Percentiles rank a stretch among this genome's conserved stretches.
phyloP scores from a whole-genome alignment of 345 rosid species.

The Abelmoschus esculentus region DNA sequence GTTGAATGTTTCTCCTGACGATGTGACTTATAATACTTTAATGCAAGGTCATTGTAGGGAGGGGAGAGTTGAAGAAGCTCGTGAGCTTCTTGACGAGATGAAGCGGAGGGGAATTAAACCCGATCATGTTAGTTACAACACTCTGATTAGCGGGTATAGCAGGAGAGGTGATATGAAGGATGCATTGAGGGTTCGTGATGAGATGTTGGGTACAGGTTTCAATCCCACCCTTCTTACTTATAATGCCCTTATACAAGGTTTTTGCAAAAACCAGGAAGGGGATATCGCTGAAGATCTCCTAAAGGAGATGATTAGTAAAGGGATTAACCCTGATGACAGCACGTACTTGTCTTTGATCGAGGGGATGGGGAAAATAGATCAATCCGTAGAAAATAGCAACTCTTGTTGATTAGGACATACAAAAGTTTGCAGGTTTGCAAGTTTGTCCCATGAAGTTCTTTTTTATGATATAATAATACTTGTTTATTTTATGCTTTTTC shows the following conservation, averaged over 20 bases:
- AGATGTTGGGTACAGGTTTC: conserved; percentile 81
- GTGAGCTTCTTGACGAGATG: conserved; percentile 73
- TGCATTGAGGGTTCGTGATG: conserved; percentile 70
- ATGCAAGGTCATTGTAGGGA: conserved; percentile 78
- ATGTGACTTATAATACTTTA: conserved; percentile 78
- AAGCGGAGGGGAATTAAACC: conserved; percentile 74
- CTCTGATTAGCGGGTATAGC: conserved; percentile 82
- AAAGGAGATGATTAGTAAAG: conserved; percentile 72
- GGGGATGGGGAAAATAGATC: conserved; percentile 33
- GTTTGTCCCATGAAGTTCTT: too few relatives aligned
- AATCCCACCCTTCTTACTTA: conserved; percentile 79
- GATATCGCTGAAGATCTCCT: conserved; percentile 66
- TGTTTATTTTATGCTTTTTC: too few relatives aligned
- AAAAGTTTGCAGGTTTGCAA: not conserved
- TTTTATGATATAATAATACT: too few relatives aligned
- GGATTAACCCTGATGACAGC: conserved; percentile 74
- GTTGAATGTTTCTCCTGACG: conserved; percentile 66
- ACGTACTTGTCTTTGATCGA: conserved; percentile 65
- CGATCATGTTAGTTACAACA: conserved; percentile 75
- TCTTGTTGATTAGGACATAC: not conserved
- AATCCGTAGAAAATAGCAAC: conserved; percentile 5
- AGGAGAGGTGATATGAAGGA: conserved; percentile 73
- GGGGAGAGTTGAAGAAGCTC: conserved; percentile 85
- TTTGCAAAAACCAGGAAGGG: conserved; percentile 67
- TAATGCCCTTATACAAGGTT: conserved; percentile 74